Percentiles rank a stretch among this genome's conserved stretches.
Conservation (phyloP, 192 early-diverging fungal genomes). For the Coemansia sp. region DNA sequence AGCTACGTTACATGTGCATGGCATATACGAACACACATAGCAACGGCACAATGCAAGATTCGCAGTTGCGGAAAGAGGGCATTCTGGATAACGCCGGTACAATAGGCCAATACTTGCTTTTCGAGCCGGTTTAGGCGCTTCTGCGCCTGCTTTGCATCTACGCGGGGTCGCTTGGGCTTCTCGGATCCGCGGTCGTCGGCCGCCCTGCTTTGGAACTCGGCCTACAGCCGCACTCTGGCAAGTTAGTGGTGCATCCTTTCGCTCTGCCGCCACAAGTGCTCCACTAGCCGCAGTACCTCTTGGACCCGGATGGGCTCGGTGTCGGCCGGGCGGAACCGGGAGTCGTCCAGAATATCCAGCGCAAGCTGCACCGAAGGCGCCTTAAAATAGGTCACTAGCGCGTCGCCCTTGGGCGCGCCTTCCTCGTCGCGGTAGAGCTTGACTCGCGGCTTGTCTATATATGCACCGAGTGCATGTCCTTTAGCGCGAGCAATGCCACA, state of each 20-base stretch:
- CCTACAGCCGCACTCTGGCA: conserved; percentile 38
- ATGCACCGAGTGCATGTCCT: too few species aligned
- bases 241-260: neutral
- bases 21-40: neutral
- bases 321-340: conserved; percentile 65
- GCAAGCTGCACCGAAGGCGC: conserved; percentile 84
- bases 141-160: conserved; percentile 55
- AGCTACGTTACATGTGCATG: neutral
- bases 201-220: conserved; percentile 75
- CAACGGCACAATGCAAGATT: neutral
- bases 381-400: conserved; percentile 84
- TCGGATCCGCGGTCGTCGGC: conserved; percentile 18
- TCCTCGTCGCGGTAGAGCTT: conserved; percentile 80
- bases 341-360: conserved; percentile 80
- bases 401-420: conserved; percentile 81
- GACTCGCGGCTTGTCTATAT: conserved; percentile 73
- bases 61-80: too few species aligned
- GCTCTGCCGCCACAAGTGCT: neutral
- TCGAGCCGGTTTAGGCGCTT: conserved; percentile 68
- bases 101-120: conserved; percentile 51
- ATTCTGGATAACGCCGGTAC: too few species aligned
- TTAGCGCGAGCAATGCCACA: neutral
- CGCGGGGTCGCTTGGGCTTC: conserved; percentile 28
- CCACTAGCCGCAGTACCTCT: conserved; percentile 30
- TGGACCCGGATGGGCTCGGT: conserved; percentile 65